Evolutionary conservation across 441 rosid species (phyloP), one percentile per base, ranked within the genome.

Genomic region (Pelargonium fulgidum): DNA sequence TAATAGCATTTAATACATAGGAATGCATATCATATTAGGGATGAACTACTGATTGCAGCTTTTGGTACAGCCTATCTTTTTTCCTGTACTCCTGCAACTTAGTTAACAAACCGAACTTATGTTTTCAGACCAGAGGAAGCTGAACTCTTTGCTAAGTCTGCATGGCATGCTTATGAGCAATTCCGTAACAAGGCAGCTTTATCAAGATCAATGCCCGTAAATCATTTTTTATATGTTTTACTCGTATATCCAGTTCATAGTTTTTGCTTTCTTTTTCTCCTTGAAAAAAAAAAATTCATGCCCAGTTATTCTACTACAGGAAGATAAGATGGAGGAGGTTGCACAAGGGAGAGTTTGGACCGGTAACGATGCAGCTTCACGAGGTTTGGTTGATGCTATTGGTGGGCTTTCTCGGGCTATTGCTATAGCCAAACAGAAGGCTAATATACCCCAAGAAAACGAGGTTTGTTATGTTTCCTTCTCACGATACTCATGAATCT

Each of bases 321-420:
- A 87, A 62, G 88, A 91, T 63, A 79, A 85, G 80, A 91, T 93
- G 97, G 99, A 93, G 82, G 90, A 86, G 82, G 84, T 89, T 73
- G 97, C 99, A 72, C 99, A 93, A 77, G 99, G 99, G 26, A 88
- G 99, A 85, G 99, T 91, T 64, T 93, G 99, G 99, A 86, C 96
- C n/a, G 97, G 99, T 71, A 82, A 81, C 54, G 96, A 89, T 81
- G 99, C 95, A 47, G 87, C 86, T 79, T 86, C 91, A 44, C 84
- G 72, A 69, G 95, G 99, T 79, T 75, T 93, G 56, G 89, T 93
- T 11, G 99, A 93, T 85, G 95, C 95, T 64, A 79, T 89, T 3
- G 95, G 99, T 7, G 97, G 99, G 64, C 75, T 89, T 68, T 89
- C 96, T 73, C 84, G 83, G 48, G 97, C 99, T 71, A 65, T 93